Evolutionary conservation across 2,329 filamentous ascomycete genomes (phyloP), one percentile per base, ranked within the genome.

Genomic region (Calonectria honghensis): DNA sequence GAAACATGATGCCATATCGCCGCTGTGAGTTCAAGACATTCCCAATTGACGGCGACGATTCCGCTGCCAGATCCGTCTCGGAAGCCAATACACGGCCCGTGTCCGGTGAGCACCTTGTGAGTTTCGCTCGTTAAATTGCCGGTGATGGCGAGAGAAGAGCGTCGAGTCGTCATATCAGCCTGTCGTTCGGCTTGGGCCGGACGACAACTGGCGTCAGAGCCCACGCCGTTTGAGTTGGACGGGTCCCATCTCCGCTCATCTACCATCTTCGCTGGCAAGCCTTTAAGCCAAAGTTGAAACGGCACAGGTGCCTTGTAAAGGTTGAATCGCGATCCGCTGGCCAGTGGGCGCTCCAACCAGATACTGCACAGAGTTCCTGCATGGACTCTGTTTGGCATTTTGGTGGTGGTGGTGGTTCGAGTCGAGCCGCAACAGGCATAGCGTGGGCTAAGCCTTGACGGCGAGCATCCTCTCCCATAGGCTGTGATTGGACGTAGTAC

Each of bases 341-440:
- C 52, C 70, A 73, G 64, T 66, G 48, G 52, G 65, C 73, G 66
- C 64, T 77, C 72, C 72, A 75, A 73, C 79, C 72, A 57, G 67
- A 72, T 79, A 75, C 68, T 78, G 76, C 74, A 72, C 76, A 77
- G 74, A 79, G 77, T 80, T 80, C 78, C 74, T 81, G 78, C 76
- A 72, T 70, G 50, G 50, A 39, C n/a, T 57, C 54, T 61, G 70
- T 76, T 77, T 78, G 68, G 57, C 57, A 61, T 61, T 61, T 61
- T 61, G 70, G 73, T 73, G 71, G 74, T 69, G 68, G 70, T 70
- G 70, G 74, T 77, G 78, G 75, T 74, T 81, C 73, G 74, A 75
- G 73, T 72, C 52, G 61, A 51, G 35, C 51, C 74, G 75, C 73
- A 81, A 76, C 64, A 35, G 68, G 78, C 41, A 72, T 81, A 79